Evolutionary conservation across 2,329 filamentous ascomycete species (phyloP), one percentile per base, ranked within the genome.

Genomic region (Pezicula carpinea): DNA sequence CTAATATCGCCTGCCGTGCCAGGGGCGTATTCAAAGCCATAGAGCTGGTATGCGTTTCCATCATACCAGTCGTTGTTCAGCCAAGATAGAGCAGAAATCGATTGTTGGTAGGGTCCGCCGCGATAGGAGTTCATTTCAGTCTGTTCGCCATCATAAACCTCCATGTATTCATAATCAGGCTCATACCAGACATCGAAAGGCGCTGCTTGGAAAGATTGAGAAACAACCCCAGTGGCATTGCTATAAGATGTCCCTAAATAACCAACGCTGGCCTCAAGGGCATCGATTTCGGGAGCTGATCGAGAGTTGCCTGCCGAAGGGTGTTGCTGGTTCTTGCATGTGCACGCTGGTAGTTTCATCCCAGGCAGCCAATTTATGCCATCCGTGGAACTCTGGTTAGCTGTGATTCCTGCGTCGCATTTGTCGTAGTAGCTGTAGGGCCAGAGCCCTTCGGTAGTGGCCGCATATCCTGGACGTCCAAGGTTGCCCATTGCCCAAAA

Each of bases 401-500:
- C 73, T 2, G 84, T 87, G 53, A 88, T 87, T 21, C 85, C 84
- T 19, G 74, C 73, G 63, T 88, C 85, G 58, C 85, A 88, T 36
- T 75, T 66, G 55, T 87, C 75, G 54, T 80, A 73, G 60, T 88
- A 88, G 55, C 80, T 85, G 68, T 87, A 88, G 0, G 84, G 84
- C 84, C 84, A 88, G 64, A 86, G 72, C 4, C 84, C 84, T 52
- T 88, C 83, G 0, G 83, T 87, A 1, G 83, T 85, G 8, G 82
- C 78, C 26, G 80, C 74, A 63, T 85, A 85, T 11, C 84, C 84
- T 21, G 84, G 80, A 53, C 84, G 74, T 32, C 79, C 84, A 18
- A 88, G 72, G 58, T 88, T 88, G 4, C 84, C 84, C 81, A 88
- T 86, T 0, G 82, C 74, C 84, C 84, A 88, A 64, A 87, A 85